These are phyloP conservation scores for Zygoascus flipseniorum DNA, from an alignment of 805 yeast genomes.

Conservation along the genomic window DNA sequence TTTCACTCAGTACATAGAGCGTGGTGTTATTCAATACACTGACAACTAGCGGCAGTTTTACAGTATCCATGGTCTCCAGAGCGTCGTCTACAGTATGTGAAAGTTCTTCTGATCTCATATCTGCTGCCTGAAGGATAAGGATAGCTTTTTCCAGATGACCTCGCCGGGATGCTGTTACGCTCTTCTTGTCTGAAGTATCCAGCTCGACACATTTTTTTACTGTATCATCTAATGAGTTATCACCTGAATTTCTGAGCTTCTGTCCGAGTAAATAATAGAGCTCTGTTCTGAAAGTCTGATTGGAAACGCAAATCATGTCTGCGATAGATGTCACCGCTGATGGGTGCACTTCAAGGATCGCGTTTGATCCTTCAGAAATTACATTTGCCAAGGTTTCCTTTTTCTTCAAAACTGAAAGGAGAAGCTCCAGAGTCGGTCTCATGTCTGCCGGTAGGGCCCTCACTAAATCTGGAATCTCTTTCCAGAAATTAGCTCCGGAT, in stretches of 20 bases:
- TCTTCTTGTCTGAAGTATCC: not conserved
- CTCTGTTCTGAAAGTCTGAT: not conserved
- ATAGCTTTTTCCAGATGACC: not conserved
- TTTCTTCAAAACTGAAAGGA: not conserved
- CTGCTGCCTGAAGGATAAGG: not conserved
- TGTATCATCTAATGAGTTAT: not conserved
- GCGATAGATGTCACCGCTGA: not conserved
- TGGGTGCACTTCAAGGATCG: not conserved
- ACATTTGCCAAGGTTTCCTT: not conserved
- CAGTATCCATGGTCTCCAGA: not conserved
- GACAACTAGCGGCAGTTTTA: not conserved
- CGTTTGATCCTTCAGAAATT: not conserved
- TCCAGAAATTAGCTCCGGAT: not conserved
- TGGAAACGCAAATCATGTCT: not conserved
- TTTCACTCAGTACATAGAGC: not conserved
- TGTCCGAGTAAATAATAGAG: not conserved
- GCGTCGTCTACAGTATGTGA: not conserved
- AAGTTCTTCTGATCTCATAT: not conserved
- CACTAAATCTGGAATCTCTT: not conserved
- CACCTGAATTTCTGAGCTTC: not conserved
- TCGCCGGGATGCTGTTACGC: not conserved
- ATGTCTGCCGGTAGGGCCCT: not conserved
- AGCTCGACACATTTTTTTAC: not conserved
- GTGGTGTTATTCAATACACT: not conserved
- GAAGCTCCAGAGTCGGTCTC: not conserved